phyloP scores from a whole-genome alignment of 176 grass and related monocot species.

The Pharus latifolius region DNA sequence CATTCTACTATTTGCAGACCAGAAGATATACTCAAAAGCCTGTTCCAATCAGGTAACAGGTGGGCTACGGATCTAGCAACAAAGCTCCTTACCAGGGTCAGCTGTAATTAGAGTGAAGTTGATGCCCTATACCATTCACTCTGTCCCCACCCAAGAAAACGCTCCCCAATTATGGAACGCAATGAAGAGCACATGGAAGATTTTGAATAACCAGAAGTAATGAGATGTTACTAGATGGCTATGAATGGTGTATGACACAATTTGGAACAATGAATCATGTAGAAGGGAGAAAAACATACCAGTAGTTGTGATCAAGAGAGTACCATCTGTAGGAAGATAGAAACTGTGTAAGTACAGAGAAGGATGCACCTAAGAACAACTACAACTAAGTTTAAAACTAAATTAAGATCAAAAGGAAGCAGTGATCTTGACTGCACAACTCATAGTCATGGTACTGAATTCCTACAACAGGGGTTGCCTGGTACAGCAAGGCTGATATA shows the following conservation, averaged over 20 bases:
- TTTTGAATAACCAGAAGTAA: neutral
- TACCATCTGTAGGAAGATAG: slow-evolving; percentile 53
- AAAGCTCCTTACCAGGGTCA: too few species aligned
- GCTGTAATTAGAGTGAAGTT: too few species aligned
- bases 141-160: too few species aligned
- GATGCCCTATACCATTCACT: too few species aligned
- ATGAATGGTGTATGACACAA: neutral
- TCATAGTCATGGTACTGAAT: neutral
- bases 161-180: too few species aligned
- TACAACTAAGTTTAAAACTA: neutral
- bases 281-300: slow-evolving; percentile 24
- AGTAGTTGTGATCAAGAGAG: slow-evolving; percentile 56
- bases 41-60: too few species aligned
- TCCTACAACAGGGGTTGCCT: too few species aligned
- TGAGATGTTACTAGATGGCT: neutral
- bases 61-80: too few species aligned
- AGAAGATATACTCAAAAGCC: too few species aligned
- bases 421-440: neutral
- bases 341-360: slow-evolving; percentile 14
- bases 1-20: too few species aligned
- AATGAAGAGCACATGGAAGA: neutral
- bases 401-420: neutral
- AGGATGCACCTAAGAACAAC: neutral
- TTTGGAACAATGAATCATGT: neutral
- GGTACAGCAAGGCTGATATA: neutral